Percentiles rank a stretch among this genome's conserved stretches.
These are phyloP conservation scores for Gremmenia infestans DNA, from an alignment of 2,329 filamentous ascomycete genomes.

Conservation along the genomic window DNA sequence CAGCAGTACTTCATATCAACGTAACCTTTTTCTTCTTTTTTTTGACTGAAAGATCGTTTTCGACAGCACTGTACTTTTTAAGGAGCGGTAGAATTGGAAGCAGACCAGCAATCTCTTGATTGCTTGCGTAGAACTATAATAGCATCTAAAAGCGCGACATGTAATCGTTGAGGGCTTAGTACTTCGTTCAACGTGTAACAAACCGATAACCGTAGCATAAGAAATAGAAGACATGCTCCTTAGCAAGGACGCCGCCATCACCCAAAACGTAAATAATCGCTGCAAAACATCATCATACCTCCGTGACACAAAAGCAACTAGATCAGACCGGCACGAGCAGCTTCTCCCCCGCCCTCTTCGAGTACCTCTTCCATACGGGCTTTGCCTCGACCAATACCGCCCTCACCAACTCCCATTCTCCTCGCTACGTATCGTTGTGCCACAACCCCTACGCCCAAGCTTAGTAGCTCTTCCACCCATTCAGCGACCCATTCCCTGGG, in stretches of 20 bases:
- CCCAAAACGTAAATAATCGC: background rate
- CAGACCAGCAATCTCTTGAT: too few species aligned
- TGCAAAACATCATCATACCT: background rate
- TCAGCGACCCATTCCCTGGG: conserved; percentile 96
- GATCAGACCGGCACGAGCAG: conserved; percentile 50
- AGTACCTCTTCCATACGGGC: conserved; percentile 53
- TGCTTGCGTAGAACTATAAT: too few species aligned
- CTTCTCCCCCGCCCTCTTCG: conserved; percentile 53
- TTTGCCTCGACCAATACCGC: conserved; percentile 57
- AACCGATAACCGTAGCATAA: background rate
- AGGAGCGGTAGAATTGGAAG: too few species aligned
- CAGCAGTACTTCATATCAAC: too few species aligned
- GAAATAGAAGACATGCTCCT: background rate
- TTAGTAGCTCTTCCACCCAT: conserved; percentile 88
- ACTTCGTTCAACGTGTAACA: too few species aligned
- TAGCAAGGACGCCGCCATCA: background rate
- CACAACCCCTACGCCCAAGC: conserved; percentile 73
- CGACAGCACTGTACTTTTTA: too few species aligned
- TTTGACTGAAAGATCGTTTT: too few species aligned
- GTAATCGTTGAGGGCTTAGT: too few species aligned
- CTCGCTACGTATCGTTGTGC: conserved; percentile 93
- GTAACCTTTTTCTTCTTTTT: too few species aligned
- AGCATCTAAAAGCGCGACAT: too few species aligned
- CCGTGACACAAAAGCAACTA: conserved; percentile 7
- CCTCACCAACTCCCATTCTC: conserved; percentile 92